Percentiles rank a stretch among this genome's conserved stretches.
Conservation (phyloP, 2,329 filamentous ascomycete genomes). For the Phaeosphaeriaceae sp. region DNA sequence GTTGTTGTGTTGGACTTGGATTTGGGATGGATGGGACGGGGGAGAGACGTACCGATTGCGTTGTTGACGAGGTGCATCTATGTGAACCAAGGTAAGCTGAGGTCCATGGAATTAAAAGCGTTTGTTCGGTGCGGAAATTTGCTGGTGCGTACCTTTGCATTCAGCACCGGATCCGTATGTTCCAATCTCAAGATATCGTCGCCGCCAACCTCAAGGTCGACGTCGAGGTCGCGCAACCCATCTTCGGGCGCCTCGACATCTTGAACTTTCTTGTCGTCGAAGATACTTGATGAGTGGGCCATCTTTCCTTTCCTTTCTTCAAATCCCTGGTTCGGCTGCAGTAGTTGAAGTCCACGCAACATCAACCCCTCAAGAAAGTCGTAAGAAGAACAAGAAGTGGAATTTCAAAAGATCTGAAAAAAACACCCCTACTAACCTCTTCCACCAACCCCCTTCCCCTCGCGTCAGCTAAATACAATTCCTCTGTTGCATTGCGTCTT, state of each 20-base stretch:
- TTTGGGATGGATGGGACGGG: constrained; percentile 27
- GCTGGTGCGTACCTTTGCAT: constrained; percentile 57
- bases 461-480: not conserved
- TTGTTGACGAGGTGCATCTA: constrained; percentile 73
- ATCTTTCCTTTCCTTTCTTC: constrained; percentile 12
- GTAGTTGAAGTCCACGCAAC: not conserved
- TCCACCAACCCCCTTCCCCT: not conserved
- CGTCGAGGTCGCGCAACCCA: not conserved
- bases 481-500: not conserved
- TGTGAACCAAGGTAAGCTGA: constrained; percentile 5
- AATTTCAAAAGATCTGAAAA: not conserved
- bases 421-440: no score
- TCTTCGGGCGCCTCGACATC: not conserved
- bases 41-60: constrained; percentile 47
- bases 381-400: not conserved
- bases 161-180: constrained; percentile 66
- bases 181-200: constrained; percentile 65
- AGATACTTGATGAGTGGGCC: no score
- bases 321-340: constrained; percentile 4
- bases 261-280: constrained; percentile 27
- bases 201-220: not conserved
- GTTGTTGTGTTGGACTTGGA: no score
- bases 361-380: not conserved
- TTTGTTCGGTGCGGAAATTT: no score
- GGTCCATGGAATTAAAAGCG: no score